A percentile compares a stretch with the other conserved stretches of the same genome.
Evolutionary conservation across 495 filamentous ascomycete genomes (phyloP).

Genomic region (Hypoxylon crocopeplum): DNA sequence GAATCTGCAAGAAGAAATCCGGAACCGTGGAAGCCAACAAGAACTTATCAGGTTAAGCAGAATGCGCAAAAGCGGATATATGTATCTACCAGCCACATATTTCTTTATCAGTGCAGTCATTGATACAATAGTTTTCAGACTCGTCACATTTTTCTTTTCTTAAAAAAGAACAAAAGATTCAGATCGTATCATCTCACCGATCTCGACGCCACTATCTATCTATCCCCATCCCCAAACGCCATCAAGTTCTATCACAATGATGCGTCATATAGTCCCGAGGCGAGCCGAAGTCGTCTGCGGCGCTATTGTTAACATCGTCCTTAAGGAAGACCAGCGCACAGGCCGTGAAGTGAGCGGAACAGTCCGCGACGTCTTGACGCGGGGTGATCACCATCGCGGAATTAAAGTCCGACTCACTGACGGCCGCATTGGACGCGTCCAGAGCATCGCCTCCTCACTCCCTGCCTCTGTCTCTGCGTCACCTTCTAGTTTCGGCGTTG

Average conservation of each 20-base stretch:
- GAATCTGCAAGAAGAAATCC: conserved; percentile 25
- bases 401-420: conserved; percentile 76
- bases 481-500: conserved; percentile 22
- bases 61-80: conserved; percentile 18
- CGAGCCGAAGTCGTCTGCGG: conserved; percentile 60
- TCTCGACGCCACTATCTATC: conserved; percentile 18
- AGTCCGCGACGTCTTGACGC: conserved; percentile 68
- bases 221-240: conserved; percentile 11
- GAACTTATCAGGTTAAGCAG: neutral
- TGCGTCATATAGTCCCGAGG: conserved; percentile 51
- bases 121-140: too few species aligned
- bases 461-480: conserved; percentile 33
- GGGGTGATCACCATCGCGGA: conserved; percentile 73
- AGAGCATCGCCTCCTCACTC: conserved; percentile 57
- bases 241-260: conserved; percentile 19
- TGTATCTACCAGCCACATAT: too few species aligned
- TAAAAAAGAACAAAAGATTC: conserved; percentile 8
- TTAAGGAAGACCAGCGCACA: conserved; percentile 74
- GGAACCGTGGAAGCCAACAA: conserved; percentile 18
- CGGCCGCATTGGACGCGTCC: conserved; percentile 73
- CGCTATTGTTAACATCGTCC: conserved; percentile 68
- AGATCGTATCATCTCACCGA: conserved; percentile 33
- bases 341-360: conserved; percentile 68
- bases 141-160: too few species aligned
- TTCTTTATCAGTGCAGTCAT: too few species aligned